Evolutionary conservation across 2,329 filamentous ascomycete genomes (phyloP).

Genomic region (Cladophialophora psammophila): DNA sequence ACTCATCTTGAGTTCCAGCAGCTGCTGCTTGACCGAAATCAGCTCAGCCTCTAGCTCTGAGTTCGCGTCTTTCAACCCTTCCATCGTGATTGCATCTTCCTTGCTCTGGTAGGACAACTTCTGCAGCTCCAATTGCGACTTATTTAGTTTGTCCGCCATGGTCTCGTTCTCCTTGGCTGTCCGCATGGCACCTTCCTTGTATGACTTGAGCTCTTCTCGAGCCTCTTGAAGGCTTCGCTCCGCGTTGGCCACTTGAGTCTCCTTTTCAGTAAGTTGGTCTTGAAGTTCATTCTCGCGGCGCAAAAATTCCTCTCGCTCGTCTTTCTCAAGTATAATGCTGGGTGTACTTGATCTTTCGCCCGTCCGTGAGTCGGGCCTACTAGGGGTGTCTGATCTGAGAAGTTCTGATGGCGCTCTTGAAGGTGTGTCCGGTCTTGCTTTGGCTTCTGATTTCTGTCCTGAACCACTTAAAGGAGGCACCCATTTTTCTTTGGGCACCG

Average conservation of each 20-base stretch:
- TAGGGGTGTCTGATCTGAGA: slow-evolving; percentile 56
- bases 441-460: slow-evolving; percentile 55
- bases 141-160: slow-evolving; percentile 83
- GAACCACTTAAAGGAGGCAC: slow-evolving; percentile 64
- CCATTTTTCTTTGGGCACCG: slow-evolving; percentile 90
- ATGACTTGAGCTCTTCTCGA: slow-evolving; percentile 81
- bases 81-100: slow-evolving; percentile 97
- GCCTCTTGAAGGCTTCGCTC: slow-evolving; percentile 83
- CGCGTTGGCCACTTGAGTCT: slow-evolving; percentile 77
- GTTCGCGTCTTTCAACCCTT: slow-evolving; percentile 95
- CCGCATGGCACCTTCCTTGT: slow-evolving; percentile 86
- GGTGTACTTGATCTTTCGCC: slow-evolving; percentile 88
- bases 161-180: slow-evolving; percentile 90
- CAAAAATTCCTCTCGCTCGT: slow-evolving; percentile 95
- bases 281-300: slow-evolving; percentile 95
- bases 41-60: slow-evolving; percentile 88
- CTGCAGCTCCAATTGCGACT: slow-evolving; percentile 95
- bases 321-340: slow-evolving; percentile 87
- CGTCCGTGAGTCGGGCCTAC: slow-evolving; percentile 68
- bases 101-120: slow-evolving; percentile 95
- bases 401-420: slow-evolving; percentile 63
- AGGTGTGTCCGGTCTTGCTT: slow-evolving; percentile 63
- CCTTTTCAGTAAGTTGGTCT: slow-evolving; percentile 93
- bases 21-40: slow-evolving; percentile 90
- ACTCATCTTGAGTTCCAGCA: slow-evolving; percentile 94